phyloP scores from a whole-genome alignment of 129 eudicot genomes.

The Helichrysum umbraculigerum region DNA sequence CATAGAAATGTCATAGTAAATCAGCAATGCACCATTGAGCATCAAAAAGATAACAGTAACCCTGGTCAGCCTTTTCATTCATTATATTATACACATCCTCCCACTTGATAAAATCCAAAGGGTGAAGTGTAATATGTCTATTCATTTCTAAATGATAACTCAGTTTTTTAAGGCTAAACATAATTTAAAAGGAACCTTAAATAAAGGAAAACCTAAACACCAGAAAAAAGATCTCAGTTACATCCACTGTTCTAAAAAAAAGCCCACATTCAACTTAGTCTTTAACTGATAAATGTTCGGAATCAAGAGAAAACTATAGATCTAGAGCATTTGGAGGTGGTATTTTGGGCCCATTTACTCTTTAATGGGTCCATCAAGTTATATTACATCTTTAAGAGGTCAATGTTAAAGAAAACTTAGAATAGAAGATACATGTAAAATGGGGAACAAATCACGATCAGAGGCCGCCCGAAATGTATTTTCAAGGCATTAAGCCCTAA shows the following conservation, averaged over 20 bases:
- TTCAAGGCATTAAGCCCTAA: neutral
- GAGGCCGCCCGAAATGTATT: neutral
- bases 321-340: neutral
- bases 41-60: neutral
- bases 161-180: neutral
- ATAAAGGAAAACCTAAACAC: neutral
- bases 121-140: neutral
- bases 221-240: neutral
- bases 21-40: neutral
- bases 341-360: neutral
- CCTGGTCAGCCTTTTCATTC: neutral
- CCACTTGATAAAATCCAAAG: neutral
- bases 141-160: neutral
- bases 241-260: neutral
- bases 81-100: neutral
- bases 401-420: neutral
- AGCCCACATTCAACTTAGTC: neutral
- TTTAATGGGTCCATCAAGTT: neutral
- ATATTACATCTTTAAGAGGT: neutral
- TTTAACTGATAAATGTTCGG: neutral
- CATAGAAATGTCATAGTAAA: neutral
- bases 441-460: neutral
- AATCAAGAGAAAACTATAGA: neutral
- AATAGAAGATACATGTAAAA: neutral
- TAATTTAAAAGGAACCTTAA: neutral